phyloP scores from a whole-genome alignment of 495 filamentous ascomycete species.

The Hypomontagnella monticulosa region DNA sequence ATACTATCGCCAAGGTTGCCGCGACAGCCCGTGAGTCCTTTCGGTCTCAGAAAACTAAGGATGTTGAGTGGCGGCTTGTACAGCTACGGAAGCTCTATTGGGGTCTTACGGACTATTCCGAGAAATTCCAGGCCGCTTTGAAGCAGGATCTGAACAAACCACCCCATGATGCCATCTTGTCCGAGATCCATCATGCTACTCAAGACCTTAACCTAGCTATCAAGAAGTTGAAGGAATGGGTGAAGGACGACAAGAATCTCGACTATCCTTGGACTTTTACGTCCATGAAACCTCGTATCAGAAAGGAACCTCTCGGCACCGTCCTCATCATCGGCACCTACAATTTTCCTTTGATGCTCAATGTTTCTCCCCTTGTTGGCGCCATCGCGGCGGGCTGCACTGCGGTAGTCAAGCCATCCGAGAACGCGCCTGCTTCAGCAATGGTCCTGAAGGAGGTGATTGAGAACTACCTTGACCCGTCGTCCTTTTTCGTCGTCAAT shows the following conservation, averaged over 20 bases:
- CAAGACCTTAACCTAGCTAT: constrained; percentile 81
- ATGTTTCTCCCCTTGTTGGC: constrained; percentile 80
- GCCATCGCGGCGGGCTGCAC: constrained; percentile 94
- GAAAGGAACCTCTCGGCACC: constrained; percentile 88
- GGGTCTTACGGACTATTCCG: constrained; percentile 80
- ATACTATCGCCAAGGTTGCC: constrained; percentile 69
- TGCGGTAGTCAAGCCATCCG: constrained; percentile 88
- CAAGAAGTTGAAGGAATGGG: constrained; percentile 80
- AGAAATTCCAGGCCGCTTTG: constrained; percentile 74
- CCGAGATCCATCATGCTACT: constrained; percentile 75
- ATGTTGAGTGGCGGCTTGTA: constrained; percentile 78
- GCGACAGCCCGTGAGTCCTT: constrained; percentile 70
- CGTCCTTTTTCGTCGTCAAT: constrained; percentile 81
- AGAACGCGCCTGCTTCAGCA: constrained; percentile 77
- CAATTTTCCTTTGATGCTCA: constrained; percentile 89
- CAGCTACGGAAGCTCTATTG: constrained; percentile 96
- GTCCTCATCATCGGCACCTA: constrained; percentile 90
- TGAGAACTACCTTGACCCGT: constrained; percentile 75
- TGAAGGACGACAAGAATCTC: constrained; percentile 74
- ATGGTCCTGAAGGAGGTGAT: constrained; percentile 82
- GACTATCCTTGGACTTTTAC: constrained; percentile 74
- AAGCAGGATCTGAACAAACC: constrained; percentile 79
- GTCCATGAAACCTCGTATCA: constrained; percentile 75
- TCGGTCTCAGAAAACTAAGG: constrained; percentile 79
- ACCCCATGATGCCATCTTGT: constrained; percentile 72